Evolutionary conservation across 2,329 filamentous ascomycete genomes (phyloP).

Genomic region (Colletotrichum liriopes): DNA sequence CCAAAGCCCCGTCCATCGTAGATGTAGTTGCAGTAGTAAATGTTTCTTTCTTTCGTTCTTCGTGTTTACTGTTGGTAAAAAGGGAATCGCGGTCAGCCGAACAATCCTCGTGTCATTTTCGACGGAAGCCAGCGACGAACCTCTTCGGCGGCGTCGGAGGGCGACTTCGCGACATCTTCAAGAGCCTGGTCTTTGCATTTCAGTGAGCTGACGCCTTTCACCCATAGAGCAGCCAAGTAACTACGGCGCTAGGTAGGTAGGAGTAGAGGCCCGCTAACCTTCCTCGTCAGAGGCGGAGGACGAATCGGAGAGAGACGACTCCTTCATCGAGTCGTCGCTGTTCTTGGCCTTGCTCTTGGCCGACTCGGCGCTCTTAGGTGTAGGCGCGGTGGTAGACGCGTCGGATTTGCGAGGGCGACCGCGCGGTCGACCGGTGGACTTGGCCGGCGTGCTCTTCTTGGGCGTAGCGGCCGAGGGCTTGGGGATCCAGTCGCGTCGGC

Average conservation of each 20-base stretch:
- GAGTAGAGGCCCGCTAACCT: constrained; percentile 27
- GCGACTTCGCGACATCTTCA: constrained; percentile 22
- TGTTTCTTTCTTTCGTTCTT: constrained; percentile 16
- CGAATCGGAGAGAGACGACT: constrained; percentile 21
- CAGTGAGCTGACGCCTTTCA: constrained; percentile 27
- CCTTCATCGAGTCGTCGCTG: constrained; percentile 14
- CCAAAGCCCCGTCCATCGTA: constrained; percentile 9
- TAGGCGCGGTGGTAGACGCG: constrained; percentile 43
- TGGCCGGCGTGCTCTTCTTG: constrained; percentile 38
- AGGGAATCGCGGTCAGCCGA: constrained; percentile 34
- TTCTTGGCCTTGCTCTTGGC: constrained; percentile 45
- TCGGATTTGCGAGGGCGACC: constrained; percentile 54
- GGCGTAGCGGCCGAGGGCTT: constrained; percentile 19
- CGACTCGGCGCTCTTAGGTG: constrained; percentile 48
- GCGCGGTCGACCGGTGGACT: constrained; percentile 45
- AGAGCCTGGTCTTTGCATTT: constrained; percentile 16
- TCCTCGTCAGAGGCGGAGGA: constrained; percentile 31
- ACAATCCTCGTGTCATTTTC: constrained; percentile 28
- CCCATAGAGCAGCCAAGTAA: neutral
- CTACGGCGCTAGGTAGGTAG: neutral
- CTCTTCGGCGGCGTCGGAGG: constrained; percentile 34
- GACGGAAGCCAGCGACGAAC: constrained; percentile 34
- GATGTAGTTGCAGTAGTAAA: constrained; percentile 16
- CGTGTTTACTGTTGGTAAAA: constrained; percentile 26
- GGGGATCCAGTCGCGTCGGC: constrained; percentile 9